Evolutionary conservation across 1,139 yeast genomes (phyloP), one percentile per base, ranked within the genome.

Genomic region (Geotrichum fermentans): DNA sequence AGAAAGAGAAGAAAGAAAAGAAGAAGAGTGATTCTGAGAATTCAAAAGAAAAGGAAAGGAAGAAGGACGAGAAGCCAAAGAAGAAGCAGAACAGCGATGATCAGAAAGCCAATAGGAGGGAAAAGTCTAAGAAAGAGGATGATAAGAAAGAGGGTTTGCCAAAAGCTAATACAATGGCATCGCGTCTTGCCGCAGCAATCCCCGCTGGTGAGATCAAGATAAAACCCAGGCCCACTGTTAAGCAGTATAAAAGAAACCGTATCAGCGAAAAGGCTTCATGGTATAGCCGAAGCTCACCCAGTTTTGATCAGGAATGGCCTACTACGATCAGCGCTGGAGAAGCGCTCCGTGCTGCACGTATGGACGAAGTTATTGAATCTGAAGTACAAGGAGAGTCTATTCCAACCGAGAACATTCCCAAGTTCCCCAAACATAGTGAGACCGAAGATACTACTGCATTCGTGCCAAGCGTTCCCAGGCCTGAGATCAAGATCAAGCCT

Each of bases 41-140:
- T 34, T 13, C 40, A 6, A 18, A 33, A 8, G n/a, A 10, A 16
- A 28, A 40, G 14, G 40, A 45, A 6, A 44, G 40, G 40, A 49
- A 24, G 10, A 35, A n/a, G 28, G 43, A 41, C 38, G 44, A 47
- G 38, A 40, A 49, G 17, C 14, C 22, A 10, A 40, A 45, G 45
- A 43, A 42, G 21, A 36, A 42, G 35, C 39, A 35, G 37, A 38
- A 40, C 38, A 22, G 26, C 8, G 28, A 43, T n/a, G 49, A 41
- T 5, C 14, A 28, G 1, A 41, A 39, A 11, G 48, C 5, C 24
- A n/a, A n/a, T 24, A 24, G n/a, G 11, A 41, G 36, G 13, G 33
- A 42, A 33, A 29, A 48, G 32, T 28, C 35, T 21, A 40, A 43
- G 49, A 37, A 43, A 16, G 14, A 18, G 5, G 18, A 30, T 21